Percentiles rank a stretch among this genome's conserved stretches.
Evolutionary conservation across 129 eudicot species (phyloP).

Genomic region (Oenanthe sinensis): DNA sequence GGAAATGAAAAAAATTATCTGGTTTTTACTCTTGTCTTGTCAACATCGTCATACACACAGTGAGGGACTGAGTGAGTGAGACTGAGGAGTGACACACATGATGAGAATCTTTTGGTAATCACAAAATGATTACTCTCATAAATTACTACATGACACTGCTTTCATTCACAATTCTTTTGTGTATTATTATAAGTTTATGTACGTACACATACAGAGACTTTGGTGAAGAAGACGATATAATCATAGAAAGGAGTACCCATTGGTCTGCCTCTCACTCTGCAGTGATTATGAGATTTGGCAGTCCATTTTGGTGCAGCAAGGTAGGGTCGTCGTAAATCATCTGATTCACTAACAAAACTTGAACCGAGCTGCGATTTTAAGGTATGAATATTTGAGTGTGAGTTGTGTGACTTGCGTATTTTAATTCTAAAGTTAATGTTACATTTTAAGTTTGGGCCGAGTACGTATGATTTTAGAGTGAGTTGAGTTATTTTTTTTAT

Average conservation of each 20-base stretch:
- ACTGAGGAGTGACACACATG: background rate
- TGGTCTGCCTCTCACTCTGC: too few species aligned
- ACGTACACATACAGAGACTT: background rate
- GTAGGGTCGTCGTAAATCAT: too few species aligned
- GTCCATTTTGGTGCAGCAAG: constrained; percentile 23
- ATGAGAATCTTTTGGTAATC: constrained; percentile 2
- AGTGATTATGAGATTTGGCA: too few species aligned
- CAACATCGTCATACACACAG: constrained; percentile 8
- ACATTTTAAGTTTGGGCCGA: too few species aligned
- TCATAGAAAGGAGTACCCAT: too few species aligned
- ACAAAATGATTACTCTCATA: background rate
- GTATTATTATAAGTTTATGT: too few species aligned
- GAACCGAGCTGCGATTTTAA: too few species aligned
- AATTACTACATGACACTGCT: background rate
- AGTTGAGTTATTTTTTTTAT: too few species aligned
- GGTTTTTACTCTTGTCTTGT: background rate
- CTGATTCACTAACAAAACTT: too few species aligned
- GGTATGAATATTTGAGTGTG: background rate
- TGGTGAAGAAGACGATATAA: background rate
- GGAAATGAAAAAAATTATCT: background rate
- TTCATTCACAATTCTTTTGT: background rate
- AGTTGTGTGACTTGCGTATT: too few species aligned
- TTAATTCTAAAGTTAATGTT: too few species aligned
- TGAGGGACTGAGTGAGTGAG: background rate
- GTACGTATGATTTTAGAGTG: too few species aligned